Evolutionary conservation across 495 filamentous ascomycete species (phyloP).

Genomic region (Poronia punctata): DNA sequence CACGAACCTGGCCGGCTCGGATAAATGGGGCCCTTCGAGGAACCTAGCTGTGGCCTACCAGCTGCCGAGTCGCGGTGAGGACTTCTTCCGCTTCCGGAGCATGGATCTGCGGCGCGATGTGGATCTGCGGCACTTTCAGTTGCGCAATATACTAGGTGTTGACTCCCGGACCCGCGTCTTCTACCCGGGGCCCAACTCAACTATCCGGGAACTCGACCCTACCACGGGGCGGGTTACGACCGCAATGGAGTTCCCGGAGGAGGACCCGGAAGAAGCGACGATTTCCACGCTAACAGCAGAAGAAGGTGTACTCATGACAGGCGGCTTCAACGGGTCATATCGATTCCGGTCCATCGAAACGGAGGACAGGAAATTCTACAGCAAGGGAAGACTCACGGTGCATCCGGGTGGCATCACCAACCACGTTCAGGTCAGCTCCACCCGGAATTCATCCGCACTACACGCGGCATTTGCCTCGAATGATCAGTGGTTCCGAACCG

Average conservation of each 20-base stretch:
- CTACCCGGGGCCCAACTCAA: constrained; percentile 53
- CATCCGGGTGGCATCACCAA: constrained; percentile 76
- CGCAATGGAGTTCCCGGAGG: constrained; percentile 58
- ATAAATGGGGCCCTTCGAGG: constrained; percentile 28
- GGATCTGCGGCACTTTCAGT: constrained; percentile 75
- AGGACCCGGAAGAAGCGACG: constrained; percentile 37
- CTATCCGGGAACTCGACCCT: constrained; percentile 51
- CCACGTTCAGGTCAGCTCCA: constrained; percentile 65
- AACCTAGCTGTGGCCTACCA: constrained; percentile 21
- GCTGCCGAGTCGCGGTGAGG: constrained; percentile 37
- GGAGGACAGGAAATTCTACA: constrained; percentile 34
- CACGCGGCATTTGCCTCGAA: constrained; percentile 78
- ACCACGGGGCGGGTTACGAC: constrained; percentile 35
- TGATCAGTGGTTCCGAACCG: constrained; percentile 64
- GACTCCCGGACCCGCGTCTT: constrained; percentile 68
- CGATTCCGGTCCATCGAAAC: constrained; percentile 52
- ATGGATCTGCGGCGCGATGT: constrained; percentile 62
- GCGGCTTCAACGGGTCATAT: constrained; percentile 79
- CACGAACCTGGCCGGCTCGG: constrained; percentile 35
- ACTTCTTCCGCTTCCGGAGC: constrained; percentile 62
- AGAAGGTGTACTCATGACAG: constrained; percentile 65
- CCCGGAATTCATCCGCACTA: constrained; percentile 54
- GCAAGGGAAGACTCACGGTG: constrained; percentile 60
- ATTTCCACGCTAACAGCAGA: constrained; percentile 67
- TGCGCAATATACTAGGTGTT: constrained; percentile 74